A percentile compares a stretch with the other conserved stretches of the same genome.
phyloP scores from a whole-genome alignment of 2,329 filamentous ascomycete genomes.

The Myriosclerotinia curreyana region DNA sequence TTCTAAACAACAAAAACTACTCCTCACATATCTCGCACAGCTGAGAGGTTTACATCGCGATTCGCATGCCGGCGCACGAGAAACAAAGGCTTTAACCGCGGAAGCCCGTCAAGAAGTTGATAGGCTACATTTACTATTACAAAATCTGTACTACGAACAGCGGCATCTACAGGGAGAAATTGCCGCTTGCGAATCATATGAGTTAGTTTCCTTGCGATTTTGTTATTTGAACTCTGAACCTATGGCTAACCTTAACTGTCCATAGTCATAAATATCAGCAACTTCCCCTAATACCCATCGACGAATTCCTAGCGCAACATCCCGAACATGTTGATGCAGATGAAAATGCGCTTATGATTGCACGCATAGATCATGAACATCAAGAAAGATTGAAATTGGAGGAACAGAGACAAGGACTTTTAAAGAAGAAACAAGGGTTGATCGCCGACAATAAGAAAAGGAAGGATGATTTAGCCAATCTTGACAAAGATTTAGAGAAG shows the following conservation, averaged over 20 bases:
- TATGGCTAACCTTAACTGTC: conserved; percentile 13
- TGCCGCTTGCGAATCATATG: conserved; percentile 81
- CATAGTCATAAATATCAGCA: conserved; percentile 79
- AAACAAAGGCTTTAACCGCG: conserved; percentile 81
- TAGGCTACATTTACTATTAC: conserved; percentile 82
- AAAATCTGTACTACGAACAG: conserved; percentile 97
- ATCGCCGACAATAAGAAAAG: conserved; percentile 83
- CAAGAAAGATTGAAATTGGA: conserved; percentile 81
- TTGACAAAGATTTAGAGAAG: conserved; percentile 89
- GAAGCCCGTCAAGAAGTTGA: conserved; percentile 91
- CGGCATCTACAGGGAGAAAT: conserved; percentile 88
- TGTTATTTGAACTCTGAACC: neutral
- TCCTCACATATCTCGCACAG: conserved; percentile 75
- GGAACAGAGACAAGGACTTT: conserved; percentile 72
- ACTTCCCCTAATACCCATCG: conserved; percentile 77
- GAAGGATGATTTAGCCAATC: conserved; percentile 85
- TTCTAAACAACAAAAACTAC: conserved; percentile 73
- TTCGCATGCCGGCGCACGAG: conserved; percentile 74
- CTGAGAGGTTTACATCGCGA: conserved; percentile 80
- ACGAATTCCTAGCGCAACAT: conserved; percentile 74
- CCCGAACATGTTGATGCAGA: conserved; percentile 70
- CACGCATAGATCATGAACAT: conserved; percentile 87
- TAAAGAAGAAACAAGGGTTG: conserved; percentile 68
- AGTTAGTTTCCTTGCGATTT: conserved; percentile 57
- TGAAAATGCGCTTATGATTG: conserved; percentile 81